phyloP scores from a whole-genome alignment of 2,329 filamentous ascomycete genomes.

The Cladosporium cucumerinum region DNA sequence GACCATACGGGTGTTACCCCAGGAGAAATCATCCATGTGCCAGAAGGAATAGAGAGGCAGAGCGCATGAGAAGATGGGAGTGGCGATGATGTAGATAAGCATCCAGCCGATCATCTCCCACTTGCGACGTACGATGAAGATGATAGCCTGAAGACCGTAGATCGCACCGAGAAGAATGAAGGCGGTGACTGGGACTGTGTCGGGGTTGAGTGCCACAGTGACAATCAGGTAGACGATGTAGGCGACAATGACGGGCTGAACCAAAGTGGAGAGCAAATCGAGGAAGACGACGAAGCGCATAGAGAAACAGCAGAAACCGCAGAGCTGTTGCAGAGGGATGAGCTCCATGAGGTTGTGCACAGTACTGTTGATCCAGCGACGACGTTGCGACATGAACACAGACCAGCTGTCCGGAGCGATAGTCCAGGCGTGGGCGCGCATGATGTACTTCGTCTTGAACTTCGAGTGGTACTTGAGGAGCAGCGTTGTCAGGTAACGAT shows the following conservation, averaged over 20 bases:
- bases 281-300: conserved; percentile 98
- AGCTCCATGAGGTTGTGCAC: conserved; percentile 97
- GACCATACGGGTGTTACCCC: conserved; percentile 98
- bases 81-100: conserved; percentile 87
- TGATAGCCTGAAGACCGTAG: conserved; percentile 93
- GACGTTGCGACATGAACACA: conserved; percentile 95
- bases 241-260: conserved; percentile 85
- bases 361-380: conserved; percentile 99
- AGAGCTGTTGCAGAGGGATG: conserved; percentile 87
- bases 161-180: conserved; percentile 93
- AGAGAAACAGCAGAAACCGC: conserved; percentile 99
- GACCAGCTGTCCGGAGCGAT: conserved; percentile 91
- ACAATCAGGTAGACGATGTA: conserved; percentile 91
- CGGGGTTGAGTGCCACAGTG: conserved; percentile 59
- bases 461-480: conserved; percentile 87
- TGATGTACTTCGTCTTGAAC: conserved; percentile 98
- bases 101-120: conserved; percentile 99
- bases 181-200: conserved; percentile 73
- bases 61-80: conserved; percentile 86
- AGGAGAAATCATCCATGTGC: conserved; percentile 99
- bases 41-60: conserved; percentile 95
- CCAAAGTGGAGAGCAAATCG: conserved; percentile 84
- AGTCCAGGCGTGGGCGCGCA: conserved; percentile 89
- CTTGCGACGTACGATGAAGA: conserved; percentile 93
- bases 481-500: conserved; percentile 93